A percentile compares a stretch with the other conserved stretches of the same genome.
These are phyloP conservation scores for Saitozyma podzolica DNA, from an alignment of 768 basidiomycete genomes.

Conservation along the genomic window DNA sequence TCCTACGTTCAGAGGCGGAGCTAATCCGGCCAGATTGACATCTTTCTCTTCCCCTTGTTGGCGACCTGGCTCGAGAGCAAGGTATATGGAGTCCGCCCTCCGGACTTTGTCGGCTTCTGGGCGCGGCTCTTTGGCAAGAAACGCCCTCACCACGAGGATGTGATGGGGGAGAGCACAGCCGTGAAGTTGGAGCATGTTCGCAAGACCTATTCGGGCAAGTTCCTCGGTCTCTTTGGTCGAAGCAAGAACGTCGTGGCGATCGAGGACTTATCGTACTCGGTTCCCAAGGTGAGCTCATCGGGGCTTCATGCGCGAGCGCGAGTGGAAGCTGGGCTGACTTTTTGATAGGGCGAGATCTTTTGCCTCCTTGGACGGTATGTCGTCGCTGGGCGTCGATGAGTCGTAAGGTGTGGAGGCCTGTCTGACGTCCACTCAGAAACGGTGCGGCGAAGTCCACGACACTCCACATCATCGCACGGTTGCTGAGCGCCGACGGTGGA, in stretches of 20 bases:
- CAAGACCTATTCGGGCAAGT: conserved; percentile 24
- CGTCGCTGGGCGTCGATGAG: too few relatives aligned
- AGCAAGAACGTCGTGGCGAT: conserved; percentile 62
- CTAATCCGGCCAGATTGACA: conserved; percentile 59
- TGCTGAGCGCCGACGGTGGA: conserved; percentile 64
- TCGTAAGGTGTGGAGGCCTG: too few relatives aligned
- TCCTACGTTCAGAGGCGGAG: background rate
- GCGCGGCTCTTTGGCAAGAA: conserved; percentile 1
- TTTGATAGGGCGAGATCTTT: conserved; percentile 62
- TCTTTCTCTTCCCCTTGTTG: conserved; percentile 73
- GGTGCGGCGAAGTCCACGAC: conserved; percentile 78
- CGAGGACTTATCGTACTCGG: conserved; percentile 64
- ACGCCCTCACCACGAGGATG: background rate
- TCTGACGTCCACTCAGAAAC: background rate
- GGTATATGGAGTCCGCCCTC: conserved; percentile 61
- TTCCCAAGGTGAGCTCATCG: conserved; percentile 58
- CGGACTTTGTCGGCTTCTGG: conserved; percentile 14
- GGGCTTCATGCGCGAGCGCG: background rate
- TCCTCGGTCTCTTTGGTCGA: conserved; percentile 20
- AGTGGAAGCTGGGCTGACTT: conserved; percentile 4
- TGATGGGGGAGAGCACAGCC: conserved; percentile 14
- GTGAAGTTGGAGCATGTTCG: conserved; percentile 20
- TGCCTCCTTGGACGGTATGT: conserved; percentile 65
- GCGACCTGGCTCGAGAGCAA: conserved; percentile 63
- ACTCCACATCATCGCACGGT: conserved; percentile 66